Evolutionary conservation across 2,329 filamentous ascomycete species (phyloP).

Genomic region (Sarocladium oryzae): DNA sequence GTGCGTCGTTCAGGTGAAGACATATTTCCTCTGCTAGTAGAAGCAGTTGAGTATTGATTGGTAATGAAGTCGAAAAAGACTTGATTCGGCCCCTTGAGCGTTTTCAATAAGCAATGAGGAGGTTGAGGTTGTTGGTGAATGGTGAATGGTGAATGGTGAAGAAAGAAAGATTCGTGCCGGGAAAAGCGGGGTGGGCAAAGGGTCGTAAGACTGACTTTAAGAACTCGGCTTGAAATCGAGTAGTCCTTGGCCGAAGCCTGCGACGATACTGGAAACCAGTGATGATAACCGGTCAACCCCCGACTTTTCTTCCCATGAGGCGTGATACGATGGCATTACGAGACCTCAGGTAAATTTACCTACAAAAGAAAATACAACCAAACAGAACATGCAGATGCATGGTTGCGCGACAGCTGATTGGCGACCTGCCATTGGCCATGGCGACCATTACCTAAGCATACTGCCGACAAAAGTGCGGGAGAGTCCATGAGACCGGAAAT

Average conservation of each 20-base stretch:
- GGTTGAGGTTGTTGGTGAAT: no score
- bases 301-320: neutral
- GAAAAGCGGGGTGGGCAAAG: constrained; percentile 1
- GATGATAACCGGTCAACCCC: no score
- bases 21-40: no score
- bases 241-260: neutral
- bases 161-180: constrained; percentile 3
- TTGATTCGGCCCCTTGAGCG: no score
- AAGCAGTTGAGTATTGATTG: no score
- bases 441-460: constrained; percentile 4
- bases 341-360: neutral
- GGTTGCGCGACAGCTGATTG: neutral
- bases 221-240: no score
- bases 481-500: neutral
- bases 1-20: constrained; percentile 33
- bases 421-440: neutral
- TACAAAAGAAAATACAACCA: no score
- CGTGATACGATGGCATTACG: neutral
- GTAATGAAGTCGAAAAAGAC: neutral
- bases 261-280: neutral
- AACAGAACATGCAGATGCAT: neutral
- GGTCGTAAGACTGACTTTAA: constrained; percentile 2
- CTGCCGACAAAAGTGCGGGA: no score
- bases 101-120: neutral
- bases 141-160: neutral